Evolutionary conservation across 2,329 filamentous ascomycete genomes (phyloP).

Genomic region (Drechslerella stenobrocha): DNA sequence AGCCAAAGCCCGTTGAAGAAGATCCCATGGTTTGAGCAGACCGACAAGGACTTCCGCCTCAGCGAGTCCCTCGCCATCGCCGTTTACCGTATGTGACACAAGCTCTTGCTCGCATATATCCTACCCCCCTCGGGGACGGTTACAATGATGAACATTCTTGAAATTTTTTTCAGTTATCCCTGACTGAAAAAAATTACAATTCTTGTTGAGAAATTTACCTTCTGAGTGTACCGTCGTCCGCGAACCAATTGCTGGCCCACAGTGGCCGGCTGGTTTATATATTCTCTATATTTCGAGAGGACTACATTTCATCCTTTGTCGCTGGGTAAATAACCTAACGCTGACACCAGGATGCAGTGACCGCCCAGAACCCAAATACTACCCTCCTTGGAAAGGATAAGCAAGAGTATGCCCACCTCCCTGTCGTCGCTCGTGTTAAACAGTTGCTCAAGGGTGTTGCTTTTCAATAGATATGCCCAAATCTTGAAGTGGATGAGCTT

Average conservation of each 20-base stretch:
- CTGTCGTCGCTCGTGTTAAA: background rate
- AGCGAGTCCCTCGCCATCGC: constrained; percentile 91
- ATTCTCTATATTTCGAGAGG: constrained; percentile 54
- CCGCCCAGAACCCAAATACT: constrained; percentile 99
- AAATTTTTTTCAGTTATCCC: constrained; percentile 77
- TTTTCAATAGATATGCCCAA: constrained; percentile 71
- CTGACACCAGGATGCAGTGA: constrained; percentile 64
- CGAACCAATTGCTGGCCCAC: background rate
- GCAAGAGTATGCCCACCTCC: constrained; percentile 79
- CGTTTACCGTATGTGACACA: constrained; percentile 82
- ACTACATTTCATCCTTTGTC: constrained; percentile 21
- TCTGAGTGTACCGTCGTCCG: constrained; percentile 62
- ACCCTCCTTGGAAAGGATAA: constrained; percentile 99
- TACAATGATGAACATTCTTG: constrained; percentile 47
- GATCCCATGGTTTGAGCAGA: constrained; percentile 88
- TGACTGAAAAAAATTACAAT: constrained; percentile 75
- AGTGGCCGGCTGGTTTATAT: background rate
- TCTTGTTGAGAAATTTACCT: constrained; percentile 89
- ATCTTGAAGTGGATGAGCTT: constrained; percentile 99
- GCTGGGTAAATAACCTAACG: constrained; percentile 3
- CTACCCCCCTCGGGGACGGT: constrained; percentile 52
- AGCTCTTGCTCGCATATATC: constrained; percentile 47
- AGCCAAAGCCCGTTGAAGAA: constrained; percentile 85
- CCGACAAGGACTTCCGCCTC: constrained; percentile 85
- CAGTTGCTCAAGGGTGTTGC: constrained; percentile 51